A percentile compares a stretch with the other conserved stretches of the same genome.
Conservation (phyloP, 345 rosid species). For the Lagerstroemia speciosa region DNA sequence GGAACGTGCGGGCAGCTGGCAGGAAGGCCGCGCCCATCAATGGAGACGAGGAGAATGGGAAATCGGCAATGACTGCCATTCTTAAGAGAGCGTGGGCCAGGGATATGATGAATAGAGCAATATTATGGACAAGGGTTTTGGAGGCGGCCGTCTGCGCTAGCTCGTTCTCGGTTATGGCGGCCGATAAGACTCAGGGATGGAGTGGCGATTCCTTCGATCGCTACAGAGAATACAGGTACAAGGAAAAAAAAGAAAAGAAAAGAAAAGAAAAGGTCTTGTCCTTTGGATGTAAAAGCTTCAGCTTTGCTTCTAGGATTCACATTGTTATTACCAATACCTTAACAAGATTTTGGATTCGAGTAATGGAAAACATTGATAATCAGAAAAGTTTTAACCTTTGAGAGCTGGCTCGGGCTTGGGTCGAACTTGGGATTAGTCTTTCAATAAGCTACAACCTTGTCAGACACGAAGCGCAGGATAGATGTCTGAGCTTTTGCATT, state of each 20-base stretch:
- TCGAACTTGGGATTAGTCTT: not conserved
- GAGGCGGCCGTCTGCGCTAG: constrained; percentile 69
- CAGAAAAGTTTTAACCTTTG: too few relatives aligned
- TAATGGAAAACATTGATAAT: too few relatives aligned
- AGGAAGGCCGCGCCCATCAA: constrained; percentile 17
- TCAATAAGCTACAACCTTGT: not conserved
- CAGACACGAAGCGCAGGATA: not conserved
- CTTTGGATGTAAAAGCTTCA: too few relatives aligned
- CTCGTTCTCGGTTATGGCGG: constrained; percentile 92
- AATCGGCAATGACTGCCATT: constrained; percentile 11
- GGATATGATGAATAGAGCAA: constrained; percentile 30
- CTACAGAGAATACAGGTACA: constrained; percentile 79
- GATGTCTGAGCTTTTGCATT: not conserved
- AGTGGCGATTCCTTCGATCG: constrained; percentile 95
- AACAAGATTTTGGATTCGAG: too few relatives aligned
- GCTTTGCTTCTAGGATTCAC: too few relatives aligned
- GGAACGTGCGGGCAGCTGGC: constrained; percentile 18
- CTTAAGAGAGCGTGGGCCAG: constrained; percentile 30
- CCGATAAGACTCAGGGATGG: constrained; percentile 96
- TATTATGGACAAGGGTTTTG: constrained; percentile 56
- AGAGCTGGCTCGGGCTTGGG: not conserved
- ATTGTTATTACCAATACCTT: too few relatives aligned
- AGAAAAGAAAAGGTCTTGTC: not conserved
- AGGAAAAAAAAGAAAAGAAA: too few relatives aligned
- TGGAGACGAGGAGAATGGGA: constrained; percentile 15